A percentile compares a stretch with the other conserved stretches of the same genome.
Conservation (phyloP, 148 eudicot species). For the Beta vulgaris region DNA sequence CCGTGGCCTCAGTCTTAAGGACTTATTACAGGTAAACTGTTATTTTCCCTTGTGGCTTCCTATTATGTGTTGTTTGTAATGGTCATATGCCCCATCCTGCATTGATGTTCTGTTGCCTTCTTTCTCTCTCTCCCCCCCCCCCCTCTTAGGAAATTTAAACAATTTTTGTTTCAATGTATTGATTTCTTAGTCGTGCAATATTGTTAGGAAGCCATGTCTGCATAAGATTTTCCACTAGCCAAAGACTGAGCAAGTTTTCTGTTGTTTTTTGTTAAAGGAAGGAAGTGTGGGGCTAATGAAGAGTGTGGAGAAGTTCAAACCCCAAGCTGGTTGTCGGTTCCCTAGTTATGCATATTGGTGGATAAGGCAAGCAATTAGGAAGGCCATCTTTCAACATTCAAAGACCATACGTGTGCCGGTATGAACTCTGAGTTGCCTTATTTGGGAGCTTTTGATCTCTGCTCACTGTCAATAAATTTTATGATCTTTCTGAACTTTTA, state of each 20-base stretch:
- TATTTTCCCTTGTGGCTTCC: conserved; percentile 5
- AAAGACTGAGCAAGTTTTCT: conserved; percentile 2
- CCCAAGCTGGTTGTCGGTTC: conserved; percentile 80
- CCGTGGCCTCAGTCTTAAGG: conserved; percentile 76
- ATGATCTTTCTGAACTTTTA: background rate
- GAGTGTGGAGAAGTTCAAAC: conserved; percentile 86
- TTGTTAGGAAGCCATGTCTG: background rate
- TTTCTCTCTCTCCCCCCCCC: background rate
- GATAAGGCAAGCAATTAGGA: conserved; percentile 79
- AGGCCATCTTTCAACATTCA: conserved; percentile 78
- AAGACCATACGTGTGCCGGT: conserved; percentile 89
- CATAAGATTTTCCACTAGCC: background rate
- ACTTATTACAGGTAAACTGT: conserved; percentile 73
- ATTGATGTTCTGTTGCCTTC: background rate
- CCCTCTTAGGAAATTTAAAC: too few relatives aligned
- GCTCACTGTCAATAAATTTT: background rate
- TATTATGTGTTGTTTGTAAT: background rate
- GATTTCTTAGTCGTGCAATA: background rate
- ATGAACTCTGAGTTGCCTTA: conserved; percentile 22
- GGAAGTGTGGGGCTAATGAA: conserved; percentile 93
- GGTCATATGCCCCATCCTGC: background rate
- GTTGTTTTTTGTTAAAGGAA: conserved; percentile 48
- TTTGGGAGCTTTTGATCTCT: background rate
- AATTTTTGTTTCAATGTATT: background rate
- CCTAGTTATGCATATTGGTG: conserved; percentile 96